Conservation (phyloP, 2,329 filamentous ascomycete species). For the Aspergillus calidoustus region DNA sequence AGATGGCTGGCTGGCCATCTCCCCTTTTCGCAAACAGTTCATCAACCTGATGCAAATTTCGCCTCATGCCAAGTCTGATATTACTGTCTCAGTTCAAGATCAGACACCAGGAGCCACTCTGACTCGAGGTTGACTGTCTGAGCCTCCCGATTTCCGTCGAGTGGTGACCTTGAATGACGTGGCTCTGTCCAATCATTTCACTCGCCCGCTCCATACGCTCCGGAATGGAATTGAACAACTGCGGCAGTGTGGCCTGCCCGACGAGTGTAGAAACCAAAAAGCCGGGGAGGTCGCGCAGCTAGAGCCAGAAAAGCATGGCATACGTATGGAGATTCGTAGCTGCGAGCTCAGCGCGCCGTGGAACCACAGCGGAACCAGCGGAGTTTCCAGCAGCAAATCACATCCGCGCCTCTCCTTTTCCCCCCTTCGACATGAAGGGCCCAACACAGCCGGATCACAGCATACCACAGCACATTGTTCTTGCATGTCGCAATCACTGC, state of each 20-base stretch:
- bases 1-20: not conserved
- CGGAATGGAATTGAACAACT: not conserved
- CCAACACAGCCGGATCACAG: too few relatives aligned
- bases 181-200: not conserved
- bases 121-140: not conserved
- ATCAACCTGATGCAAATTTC: conserved; percentile 2
- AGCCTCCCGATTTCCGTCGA: not conserved
- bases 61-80: not conserved
- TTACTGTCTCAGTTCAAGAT: conserved; percentile 6
- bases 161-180: not conserved
- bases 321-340: conserved; percentile 2
- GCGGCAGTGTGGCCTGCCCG: too few relatives aligned
- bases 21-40: not conserved
- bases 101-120: not conserved
- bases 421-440: too few relatives aligned
- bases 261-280: not conserved
- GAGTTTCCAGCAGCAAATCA: not conserved
- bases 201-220: not conserved
- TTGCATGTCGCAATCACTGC: not conserved
- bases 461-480: too few relatives aligned
- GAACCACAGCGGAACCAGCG: conserved; percentile 13
- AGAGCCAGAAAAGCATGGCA: not conserved
- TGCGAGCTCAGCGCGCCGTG: not conserved
- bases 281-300: not conserved
- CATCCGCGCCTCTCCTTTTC: not conserved